Conservation (phyloP, 2,329 filamentous ascomycete species). For the Microthyrium microscopicum region DNA sequence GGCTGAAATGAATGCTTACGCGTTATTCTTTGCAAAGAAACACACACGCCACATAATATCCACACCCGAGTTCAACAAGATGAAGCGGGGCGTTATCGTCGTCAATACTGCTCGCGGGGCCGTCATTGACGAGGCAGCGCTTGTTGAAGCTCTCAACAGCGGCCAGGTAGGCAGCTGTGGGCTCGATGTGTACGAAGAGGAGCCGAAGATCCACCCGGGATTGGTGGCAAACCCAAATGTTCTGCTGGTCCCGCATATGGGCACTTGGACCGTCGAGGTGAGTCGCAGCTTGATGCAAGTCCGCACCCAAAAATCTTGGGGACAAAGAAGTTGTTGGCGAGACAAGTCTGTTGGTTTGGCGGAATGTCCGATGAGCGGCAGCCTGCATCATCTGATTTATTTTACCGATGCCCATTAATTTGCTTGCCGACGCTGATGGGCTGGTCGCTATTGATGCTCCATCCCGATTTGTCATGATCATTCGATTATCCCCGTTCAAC, state of each 20-base stretch:
- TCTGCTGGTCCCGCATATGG: conserved; percentile 70
- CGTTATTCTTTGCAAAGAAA: conserved; percentile 27
- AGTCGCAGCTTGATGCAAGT: conserved; percentile 3
- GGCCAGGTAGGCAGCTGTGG: conserved; percentile 57
- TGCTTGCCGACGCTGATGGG: too few relatives aligned
- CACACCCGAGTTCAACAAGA: conserved; percentile 50
- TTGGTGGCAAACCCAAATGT: conserved; percentile 54
- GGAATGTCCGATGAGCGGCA: too few relatives aligned
- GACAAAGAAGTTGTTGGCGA: not conserved
- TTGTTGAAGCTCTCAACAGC: conserved; percentile 54
- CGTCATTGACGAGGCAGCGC: conserved; percentile 64
- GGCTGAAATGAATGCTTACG: conserved; percentile 2
- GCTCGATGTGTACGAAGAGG: conserved; percentile 70
- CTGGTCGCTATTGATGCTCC: too few relatives aligned
- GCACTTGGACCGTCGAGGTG: conserved; percentile 58
- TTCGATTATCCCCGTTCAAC: too few relatives aligned
- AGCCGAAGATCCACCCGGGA: conserved; percentile 59
- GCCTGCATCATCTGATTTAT: too few relatives aligned
- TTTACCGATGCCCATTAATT: too few relatives aligned
- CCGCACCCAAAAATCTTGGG: not conserved
- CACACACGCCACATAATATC: conserved; percentile 63
- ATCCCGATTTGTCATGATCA: too few relatives aligned
- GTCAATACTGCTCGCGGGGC: conserved; percentile 73
- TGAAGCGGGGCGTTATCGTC: conserved; percentile 63
- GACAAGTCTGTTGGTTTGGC: too few relatives aligned